Conservation (phyloP, 2,329 filamentous ascomycete genomes). For the Purpureocillium takamizusanense region DNA sequence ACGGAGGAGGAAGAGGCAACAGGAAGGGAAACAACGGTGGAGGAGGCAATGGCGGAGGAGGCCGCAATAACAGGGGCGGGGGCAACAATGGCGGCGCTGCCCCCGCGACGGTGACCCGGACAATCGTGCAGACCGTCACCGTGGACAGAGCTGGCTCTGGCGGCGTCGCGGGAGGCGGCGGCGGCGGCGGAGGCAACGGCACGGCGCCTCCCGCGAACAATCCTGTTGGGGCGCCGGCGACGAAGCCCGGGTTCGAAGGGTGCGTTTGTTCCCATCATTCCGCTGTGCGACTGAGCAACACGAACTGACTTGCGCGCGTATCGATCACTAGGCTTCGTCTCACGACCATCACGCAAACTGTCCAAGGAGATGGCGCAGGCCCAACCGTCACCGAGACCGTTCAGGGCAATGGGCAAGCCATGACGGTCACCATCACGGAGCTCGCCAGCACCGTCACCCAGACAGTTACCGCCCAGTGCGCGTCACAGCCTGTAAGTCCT, state of each 20-base stretch:
- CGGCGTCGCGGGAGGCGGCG: neutral
- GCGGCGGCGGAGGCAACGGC: neutral
- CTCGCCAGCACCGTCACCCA: slow-evolving; percentile 4
- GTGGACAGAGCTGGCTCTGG: no score
- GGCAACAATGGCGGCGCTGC: neutral
- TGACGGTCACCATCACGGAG: slow-evolving; percentile 9
- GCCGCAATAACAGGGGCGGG: neutral
- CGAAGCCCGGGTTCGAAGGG: slow-evolving; percentile 10
- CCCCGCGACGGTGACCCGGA: no score
- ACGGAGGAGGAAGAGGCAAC: neutral
- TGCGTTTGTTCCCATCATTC: neutral
- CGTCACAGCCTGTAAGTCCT: slow-evolving; percentile 1
- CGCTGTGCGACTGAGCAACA: no score
- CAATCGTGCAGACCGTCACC: no score
- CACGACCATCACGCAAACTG: neutral
- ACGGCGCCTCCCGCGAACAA: no score
- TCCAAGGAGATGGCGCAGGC: slow-evolving; percentile 8
- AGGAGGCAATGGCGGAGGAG: neutral
- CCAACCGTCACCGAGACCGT: slow-evolving; percentile 6
- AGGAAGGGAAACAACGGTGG: neutral
- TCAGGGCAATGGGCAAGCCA: neutral
- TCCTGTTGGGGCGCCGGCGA: neutral
- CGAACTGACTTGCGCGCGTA: no score
- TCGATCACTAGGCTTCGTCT: no score
- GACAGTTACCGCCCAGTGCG: slow-evolving; percentile 4